A percentile compares a stretch with the other conserved stretches of the same genome.
These are phyloP conservation scores for Colletotrichum cereale DNA, from an alignment of 2,329 filamentous ascomycete species.

Conservation along the genomic window DNA sequence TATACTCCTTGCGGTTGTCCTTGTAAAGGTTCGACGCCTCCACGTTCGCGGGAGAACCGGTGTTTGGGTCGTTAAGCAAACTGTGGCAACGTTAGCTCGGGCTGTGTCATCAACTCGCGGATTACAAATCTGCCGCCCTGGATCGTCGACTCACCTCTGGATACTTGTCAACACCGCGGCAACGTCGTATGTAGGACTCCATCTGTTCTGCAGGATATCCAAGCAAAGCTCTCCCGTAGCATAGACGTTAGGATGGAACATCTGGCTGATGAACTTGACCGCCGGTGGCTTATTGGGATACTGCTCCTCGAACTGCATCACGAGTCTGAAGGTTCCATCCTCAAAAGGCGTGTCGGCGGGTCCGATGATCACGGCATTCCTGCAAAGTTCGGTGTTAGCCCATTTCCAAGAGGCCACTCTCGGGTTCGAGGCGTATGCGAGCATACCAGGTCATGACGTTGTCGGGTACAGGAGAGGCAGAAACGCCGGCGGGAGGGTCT, in stretches of 20 bases:
- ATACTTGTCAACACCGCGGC: conserved; percentile 97
- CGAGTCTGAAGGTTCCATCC: conserved; percentile 95
- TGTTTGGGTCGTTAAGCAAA: conserved; percentile 97
- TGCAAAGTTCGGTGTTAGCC: conserved; percentile 52
- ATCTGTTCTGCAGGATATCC: conserved; percentile 96
- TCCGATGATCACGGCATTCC: conserved; percentile 99
- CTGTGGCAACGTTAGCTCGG: conserved; percentile 58
- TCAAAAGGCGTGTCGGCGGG: conserved; percentile 98
- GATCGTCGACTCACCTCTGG: conserved; percentile 76
- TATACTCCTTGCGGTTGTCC: conserved; percentile 96
- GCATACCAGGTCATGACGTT: conserved; percentile 96
- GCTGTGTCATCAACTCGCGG: not conserved
- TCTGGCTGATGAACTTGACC: conserved; percentile 98
- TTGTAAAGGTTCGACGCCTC: conserved; percentile 99
- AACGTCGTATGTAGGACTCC: conserved; percentile 99
- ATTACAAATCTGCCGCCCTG: not conserved
- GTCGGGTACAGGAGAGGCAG: conserved; percentile 93
- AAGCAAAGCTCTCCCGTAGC: conserved; percentile 95
- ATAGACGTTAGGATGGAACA: conserved; percentile 99
- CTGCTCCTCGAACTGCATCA: conserved; percentile 99
- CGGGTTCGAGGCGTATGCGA: conserved; percentile 14
- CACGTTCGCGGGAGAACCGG: conserved; percentile 97
- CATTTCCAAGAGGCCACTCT: not conserved
- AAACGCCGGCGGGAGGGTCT: conserved; percentile 95
- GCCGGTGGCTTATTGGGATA: conserved; percentile 98